Percentiles rank a stretch among this genome's conserved stretches.
These are phyloP conservation scores for Carex cristatella DNA, from an alignment of 176 grass and related monocot species.

Conservation along the genomic window DNA sequence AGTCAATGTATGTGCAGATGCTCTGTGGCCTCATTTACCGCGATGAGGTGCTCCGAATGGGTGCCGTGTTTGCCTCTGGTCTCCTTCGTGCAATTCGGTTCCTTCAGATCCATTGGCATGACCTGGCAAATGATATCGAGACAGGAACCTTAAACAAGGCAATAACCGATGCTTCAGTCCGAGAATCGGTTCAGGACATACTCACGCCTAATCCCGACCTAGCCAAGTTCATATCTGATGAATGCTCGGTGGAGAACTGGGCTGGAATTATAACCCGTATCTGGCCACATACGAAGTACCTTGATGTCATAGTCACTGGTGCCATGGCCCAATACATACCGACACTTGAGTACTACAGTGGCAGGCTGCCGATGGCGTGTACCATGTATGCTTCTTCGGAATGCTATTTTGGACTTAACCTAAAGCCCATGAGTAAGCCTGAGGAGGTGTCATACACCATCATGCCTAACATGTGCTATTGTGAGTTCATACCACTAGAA, in stretches of 20 bases:
- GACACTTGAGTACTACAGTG: slow-evolving; percentile 83
- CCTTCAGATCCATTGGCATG: slow-evolving; percentile 78
- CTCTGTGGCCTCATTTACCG: slow-evolving; percentile 68
- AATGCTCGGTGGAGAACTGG: slow-evolving; percentile 56
- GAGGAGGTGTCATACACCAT: slow-evolving; percentile 92
- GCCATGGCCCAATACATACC: slow-evolving; percentile 99
- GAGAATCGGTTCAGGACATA: slow-evolving; percentile 46
- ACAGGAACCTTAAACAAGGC: slow-evolving; percentile 44
- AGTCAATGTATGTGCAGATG: slow-evolving; percentile 96
- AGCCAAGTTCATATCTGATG: slow-evolving; percentile 42
- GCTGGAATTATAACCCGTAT: slow-evolving; percentile 65
- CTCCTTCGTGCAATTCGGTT: slow-evolving; percentile 90
- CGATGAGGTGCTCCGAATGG: slow-evolving; percentile 78
- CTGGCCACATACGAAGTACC: slow-evolving; percentile 95
- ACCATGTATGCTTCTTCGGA: slow-evolving; percentile 98
- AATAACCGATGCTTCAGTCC: slow-evolving; percentile 48
- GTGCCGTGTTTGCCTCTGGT: slow-evolving; percentile 93
- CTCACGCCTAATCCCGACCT: slow-evolving; percentile 39
- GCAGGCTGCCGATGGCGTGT: slow-evolving; percentile 77
- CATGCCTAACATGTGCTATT: slow-evolving; percentile 99
- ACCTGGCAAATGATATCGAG: slow-evolving; percentile 53
- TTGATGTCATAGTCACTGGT: slow-evolving; percentile 96
- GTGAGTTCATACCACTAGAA: slow-evolving; percentile 79
- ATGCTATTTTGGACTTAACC: slow-evolving; percentile 97
- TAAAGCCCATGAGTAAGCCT: slow-evolving; percentile 80